Conservation (phyloP, 805 yeast genomes). For the Alloascoidea hylecoeti region DNA sequence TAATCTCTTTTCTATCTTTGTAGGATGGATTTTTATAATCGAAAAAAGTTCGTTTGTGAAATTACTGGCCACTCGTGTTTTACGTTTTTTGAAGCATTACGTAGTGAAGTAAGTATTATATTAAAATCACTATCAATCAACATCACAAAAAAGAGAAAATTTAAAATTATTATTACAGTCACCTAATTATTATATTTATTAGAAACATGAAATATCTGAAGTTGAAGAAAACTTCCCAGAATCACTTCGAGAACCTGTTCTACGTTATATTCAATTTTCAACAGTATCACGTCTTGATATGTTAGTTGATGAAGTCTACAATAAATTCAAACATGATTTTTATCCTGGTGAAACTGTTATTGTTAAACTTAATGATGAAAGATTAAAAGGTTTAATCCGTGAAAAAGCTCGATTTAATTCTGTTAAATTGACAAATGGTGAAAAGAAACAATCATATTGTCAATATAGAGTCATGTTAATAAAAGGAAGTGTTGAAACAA, state of each 20-base stretch:
- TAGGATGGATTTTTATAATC: slow-evolving; percentile 58
- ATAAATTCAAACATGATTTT: slow-evolving; percentile 63
- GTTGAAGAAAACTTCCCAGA: slow-evolving; percentile 84
- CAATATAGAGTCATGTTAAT: slow-evolving; percentile 10
- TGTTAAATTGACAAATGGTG: background rate
- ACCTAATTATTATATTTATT: background rate
- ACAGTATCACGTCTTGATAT: slow-evolving; percentile 70
- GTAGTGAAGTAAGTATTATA: slow-evolving; percentile 39
- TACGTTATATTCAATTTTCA: slow-evolving; percentile 72
- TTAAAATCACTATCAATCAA: background rate
- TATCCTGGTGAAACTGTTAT: slow-evolving; percentile 84
- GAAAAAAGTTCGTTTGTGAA: slow-evolving; percentile 84
- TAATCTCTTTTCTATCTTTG: background rate
- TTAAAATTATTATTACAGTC: too few species aligned
- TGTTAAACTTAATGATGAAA: slow-evolving; percentile 32
- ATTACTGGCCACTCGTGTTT: slow-evolving; percentile 88
- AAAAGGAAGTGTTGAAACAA: slow-evolving; percentile 36
- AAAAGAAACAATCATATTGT: slow-evolving; percentile 6
- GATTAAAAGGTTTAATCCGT: slow-evolving; percentile 46
- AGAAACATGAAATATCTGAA: slow-evolving; percentile 16
- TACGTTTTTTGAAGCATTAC: slow-evolving; percentile 80
- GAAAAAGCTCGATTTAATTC: slow-evolving; percentile 76
- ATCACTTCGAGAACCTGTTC: slow-evolving; percentile 82
- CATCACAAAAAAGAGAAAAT: background rate
- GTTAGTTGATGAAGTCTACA: slow-evolving; percentile 77